Evolutionary conservation across 2,329 filamentous ascomycete species (phyloP).

Genomic region (Colletotrichum endophyticum): DNA sequence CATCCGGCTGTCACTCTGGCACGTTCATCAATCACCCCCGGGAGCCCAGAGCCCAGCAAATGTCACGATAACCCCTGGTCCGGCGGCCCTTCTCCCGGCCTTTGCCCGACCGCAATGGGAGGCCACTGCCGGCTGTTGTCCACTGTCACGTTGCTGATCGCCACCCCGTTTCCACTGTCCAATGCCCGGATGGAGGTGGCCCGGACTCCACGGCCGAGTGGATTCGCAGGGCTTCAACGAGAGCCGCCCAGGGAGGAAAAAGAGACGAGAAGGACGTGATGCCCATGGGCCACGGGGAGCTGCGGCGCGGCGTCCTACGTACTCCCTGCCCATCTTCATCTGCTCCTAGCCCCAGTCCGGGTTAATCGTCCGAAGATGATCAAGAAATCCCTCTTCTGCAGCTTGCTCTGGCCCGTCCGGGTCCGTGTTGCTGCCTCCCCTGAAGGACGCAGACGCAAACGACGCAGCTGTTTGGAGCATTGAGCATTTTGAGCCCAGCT

Average conservation of each 20-base stretch:
- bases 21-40: background rate
- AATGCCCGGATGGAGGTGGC: conserved; percentile 5
- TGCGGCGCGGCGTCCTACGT: background rate
- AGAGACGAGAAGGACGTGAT: background rate
- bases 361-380: conserved; percentile 5
- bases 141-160: conserved; percentile 17
- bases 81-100: conserved; percentile 1
- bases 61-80: background rate
- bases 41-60: background rate
- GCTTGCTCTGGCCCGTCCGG: background rate
- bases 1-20: conserved; percentile 10
- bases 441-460: conserved; percentile 4
- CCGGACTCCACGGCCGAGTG: conserved; percentile 12
- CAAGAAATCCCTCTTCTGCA: conserved; percentile 1
- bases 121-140: background rate
- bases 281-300: background rate
- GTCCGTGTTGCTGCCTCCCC: conserved; percentile 7
- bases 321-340: conserved; percentile 7
- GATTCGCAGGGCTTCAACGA: conserved; percentile 7
- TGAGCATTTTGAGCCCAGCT: background rate
- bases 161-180: conserved; percentile 16
- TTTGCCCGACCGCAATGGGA: conserved; percentile 12
- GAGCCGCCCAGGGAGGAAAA: conserved; percentile 7
- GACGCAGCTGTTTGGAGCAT: background rate
- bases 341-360: background rate